Evolutionary conservation across 768 basidiomycete species (phyloP).

Genomic region (Psilocybe sp.): DNA sequence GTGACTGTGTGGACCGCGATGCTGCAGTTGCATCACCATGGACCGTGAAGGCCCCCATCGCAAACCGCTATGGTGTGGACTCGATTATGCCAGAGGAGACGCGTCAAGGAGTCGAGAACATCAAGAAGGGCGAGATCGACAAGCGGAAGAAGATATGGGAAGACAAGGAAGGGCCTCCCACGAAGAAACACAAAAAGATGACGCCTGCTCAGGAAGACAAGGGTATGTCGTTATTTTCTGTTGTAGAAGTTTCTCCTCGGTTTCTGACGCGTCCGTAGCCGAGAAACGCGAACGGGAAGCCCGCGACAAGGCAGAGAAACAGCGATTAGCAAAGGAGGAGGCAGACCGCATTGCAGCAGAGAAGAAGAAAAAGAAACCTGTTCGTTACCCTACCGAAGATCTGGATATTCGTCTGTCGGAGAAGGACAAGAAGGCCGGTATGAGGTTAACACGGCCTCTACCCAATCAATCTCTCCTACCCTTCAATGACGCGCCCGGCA

Average conservation of each 20-base stretch:
- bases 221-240: constrained; percentile 37
- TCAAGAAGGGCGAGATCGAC: constrained; percentile 87
- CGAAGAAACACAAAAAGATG: constrained; percentile 82
- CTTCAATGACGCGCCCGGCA: constrained; percentile 58
- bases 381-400: constrained; percentile 93
- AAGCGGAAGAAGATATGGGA: constrained; percentile 92
- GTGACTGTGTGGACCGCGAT: constrained; percentile 92
- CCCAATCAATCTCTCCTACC: constrained; percentile 63
- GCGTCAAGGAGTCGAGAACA: constrained; percentile 70
- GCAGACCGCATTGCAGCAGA: constrained; percentile 69
- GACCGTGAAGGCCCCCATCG: constrained; percentile 87
- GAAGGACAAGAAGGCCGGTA: constrained; percentile 80
- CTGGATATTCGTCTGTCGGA: constrained; percentile 78
- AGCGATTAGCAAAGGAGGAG: constrained; percentile 65
- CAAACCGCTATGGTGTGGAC: constrained; percentile 80
- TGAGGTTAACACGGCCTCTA: constrained; percentile 62
- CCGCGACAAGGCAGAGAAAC: constrained; percentile 65
- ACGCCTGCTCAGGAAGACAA: constrained; percentile 72
- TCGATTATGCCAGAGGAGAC: constrained; percentile 85
- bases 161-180: constrained; percentile 79
- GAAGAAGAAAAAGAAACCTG: constrained; percentile 85
- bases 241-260: constrained; percentile 12
- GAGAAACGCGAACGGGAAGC: constrained; percentile 71
- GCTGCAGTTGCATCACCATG: constrained; percentile 92
- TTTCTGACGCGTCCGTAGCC: constrained; percentile 32